These are phyloP conservation scores for Persicaria maculosa DNA, from an alignment of 148 eudicot species.

Conservation along the genomic window DNA sequence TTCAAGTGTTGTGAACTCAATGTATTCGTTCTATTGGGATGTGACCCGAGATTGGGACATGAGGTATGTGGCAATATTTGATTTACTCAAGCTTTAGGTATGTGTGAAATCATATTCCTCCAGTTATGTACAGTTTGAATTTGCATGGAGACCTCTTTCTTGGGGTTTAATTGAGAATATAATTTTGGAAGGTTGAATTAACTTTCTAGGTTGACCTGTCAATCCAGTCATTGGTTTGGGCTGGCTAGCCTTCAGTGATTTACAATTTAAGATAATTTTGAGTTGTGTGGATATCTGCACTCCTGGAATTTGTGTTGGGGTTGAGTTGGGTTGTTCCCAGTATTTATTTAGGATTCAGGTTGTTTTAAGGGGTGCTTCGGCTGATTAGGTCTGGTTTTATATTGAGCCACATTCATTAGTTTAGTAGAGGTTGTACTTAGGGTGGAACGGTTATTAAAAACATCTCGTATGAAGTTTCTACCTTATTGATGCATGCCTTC, in stretches of 20 bases:
- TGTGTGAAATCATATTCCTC: not conserved
- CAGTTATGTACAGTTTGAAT: not conserved
- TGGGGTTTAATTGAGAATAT: not conserved
- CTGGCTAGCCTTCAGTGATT: not conserved
- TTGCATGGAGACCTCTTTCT: not conserved
- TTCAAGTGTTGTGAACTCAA: constrained; percentile 75
- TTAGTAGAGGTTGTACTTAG: not conserved
- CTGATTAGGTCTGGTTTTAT: too few species aligned
- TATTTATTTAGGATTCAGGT: not conserved
- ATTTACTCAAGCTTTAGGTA: not conserved
- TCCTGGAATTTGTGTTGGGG: not conserved
- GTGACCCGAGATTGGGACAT: constrained; percentile 95
- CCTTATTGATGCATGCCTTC: constrained; percentile 14
- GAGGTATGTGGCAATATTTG: constrained; percentile 46
- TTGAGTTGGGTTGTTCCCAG: not conserved
- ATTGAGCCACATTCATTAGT: not conserved
- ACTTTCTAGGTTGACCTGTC: not conserved
- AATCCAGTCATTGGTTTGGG: not conserved
- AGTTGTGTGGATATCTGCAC: not conserved
- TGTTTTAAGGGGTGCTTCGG: not conserved
- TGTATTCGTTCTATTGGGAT: constrained; percentile 98
- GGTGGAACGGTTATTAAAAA: not conserved
- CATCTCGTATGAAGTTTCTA: not conserved
- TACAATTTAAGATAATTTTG: not conserved
- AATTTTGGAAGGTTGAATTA: not conserved